Evolutionary conservation across 768 basidiomycete species (phyloP).

Genomic region (Antrodiella citrinella): DNA sequence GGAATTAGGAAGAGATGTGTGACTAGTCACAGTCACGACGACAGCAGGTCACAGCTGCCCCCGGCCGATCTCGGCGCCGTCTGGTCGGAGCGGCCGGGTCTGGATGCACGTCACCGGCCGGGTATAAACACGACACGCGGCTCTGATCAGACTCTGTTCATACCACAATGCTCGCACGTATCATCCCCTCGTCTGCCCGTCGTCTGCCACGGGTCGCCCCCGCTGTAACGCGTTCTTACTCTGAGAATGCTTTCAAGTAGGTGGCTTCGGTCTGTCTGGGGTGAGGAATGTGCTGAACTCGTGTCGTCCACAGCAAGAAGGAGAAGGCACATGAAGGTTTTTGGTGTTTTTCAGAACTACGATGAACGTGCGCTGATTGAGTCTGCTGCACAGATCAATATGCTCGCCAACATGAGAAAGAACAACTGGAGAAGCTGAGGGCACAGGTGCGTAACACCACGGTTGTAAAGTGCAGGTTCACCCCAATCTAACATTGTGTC

Average conservation of each 20-base stretch:
- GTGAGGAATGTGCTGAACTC: conserved; percentile 1
- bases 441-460: conserved; percentile 35
- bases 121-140: conserved; percentile 6
- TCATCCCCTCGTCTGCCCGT: conserved; percentile 26
- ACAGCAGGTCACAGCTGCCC: conserved; percentile 12
- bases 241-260: conserved; percentile 57
- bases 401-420: conserved; percentile 47
- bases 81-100: conserved; percentile 9
- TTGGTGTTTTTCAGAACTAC: too few species aligned
- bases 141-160: conserved; percentile 5
- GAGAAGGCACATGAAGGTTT: conserved; percentile 65
- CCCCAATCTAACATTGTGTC: background rate
- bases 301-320: conserved; percentile 43
- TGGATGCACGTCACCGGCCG: conserved; percentile 10
- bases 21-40: conserved; percentile 29
- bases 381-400: conserved; percentile 47
- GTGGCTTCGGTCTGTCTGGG: background rate
- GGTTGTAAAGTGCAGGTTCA: background rate
- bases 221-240: conserved; percentile 51
- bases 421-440: conserved; percentile 51
- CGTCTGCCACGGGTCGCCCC: conserved; percentile 25
- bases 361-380: conserved; percentile 4
- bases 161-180: conserved; percentile 35
- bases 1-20: conserved; percentile 34
- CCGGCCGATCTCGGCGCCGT: background rate